Evolutionary conservation across 2,329 filamentous ascomycete genomes (phyloP), one percentile per base, ranked within the genome.

Genomic region (Leptographium wingfieldii): DNA sequence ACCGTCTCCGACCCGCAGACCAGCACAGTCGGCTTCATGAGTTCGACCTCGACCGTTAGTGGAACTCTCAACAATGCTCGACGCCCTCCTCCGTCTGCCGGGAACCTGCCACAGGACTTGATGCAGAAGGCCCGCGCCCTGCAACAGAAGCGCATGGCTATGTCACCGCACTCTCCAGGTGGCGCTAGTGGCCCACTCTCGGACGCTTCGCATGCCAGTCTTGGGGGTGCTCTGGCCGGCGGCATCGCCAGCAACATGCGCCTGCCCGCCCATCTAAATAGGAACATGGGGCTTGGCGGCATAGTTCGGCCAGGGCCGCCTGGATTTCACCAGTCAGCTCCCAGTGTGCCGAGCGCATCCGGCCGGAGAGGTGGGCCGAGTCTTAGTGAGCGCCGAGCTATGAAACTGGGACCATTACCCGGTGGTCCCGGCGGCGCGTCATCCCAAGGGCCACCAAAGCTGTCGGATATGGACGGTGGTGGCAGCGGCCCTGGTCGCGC

Each of bases 41-140:
- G 83, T 60, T 75, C 87, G 7, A 91, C 85, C n/a, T 96, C 91
- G n/a, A 94, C 87, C 33, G 85, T 89, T 49, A 77, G 92, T 4
- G 90, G 90, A 49, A 81, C 88, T 61, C 76, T 96, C 67, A 90
- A 86, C 71, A 82, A 74, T 65, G 83, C 81, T 5, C 76, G 83
- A 61, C 76, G 80, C 56, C 83, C 81, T 3, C 69, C 73, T 25
- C 73, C 73, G 16, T 68, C 73, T 12, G 68, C 75, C 1, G 70
- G 69, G 51, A 71, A 64, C 33, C 62, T 75, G 59, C 74, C 75
- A 10, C 70, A 69, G 46, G 74, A 74, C 52, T 69, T 76, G 54
- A 70, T 77, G 65, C 69, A 71, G 43, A 76, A 73, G 61, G 71
- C 71, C 25, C 68, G 69, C 3, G 71, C 69, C 9, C 63, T 73